These are phyloP conservation scores for Eucalyptus victrix DNA, from an alignment of 345 rosid species.

Conservation along the genomic window DNA sequence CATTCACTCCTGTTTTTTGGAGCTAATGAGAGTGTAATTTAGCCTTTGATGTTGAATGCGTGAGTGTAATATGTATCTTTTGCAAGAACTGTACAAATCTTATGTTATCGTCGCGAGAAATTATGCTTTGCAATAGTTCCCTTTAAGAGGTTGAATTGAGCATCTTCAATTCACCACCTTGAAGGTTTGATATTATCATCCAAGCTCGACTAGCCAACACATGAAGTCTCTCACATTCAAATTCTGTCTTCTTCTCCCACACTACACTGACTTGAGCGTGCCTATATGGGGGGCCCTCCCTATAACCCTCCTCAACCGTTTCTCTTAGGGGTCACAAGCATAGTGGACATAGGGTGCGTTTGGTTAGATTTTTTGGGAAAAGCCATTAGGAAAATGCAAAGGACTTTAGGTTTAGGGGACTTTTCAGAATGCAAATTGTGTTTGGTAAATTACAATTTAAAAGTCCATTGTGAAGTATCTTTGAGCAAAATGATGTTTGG, in stretches of 20 bases:
- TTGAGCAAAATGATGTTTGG: too few relatives aligned
- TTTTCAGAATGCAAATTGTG: too few relatives aligned
- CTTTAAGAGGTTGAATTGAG: neutral
- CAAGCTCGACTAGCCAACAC: neutral
- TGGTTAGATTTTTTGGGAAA: too few relatives aligned
- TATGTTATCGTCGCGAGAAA: neutral
- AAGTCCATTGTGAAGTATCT: too few relatives aligned
- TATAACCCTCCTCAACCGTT: neutral
- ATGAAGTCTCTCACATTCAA: too few relatives aligned
- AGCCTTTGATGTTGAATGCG: neutral
- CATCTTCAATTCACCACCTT: neutral
- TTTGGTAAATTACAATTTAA: too few relatives aligned
- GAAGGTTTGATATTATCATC: neutral
- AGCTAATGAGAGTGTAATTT: neutral
- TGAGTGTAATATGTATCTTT: neutral
- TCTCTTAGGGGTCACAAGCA: neutral
- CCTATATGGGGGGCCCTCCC: too few relatives aligned
- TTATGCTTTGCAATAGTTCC: neutral
- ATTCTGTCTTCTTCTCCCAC: too few relatives aligned
- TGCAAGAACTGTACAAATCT: neutral
- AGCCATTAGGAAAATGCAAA: too few relatives aligned
- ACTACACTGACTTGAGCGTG: too few relatives aligned
- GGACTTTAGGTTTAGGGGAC: too few relatives aligned
- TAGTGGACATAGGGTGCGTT: neutral
- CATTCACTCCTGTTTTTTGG: neutral